Conservation (phyloP, 768 basidiomycete species). For the Termitomyces sp. region DNA sequence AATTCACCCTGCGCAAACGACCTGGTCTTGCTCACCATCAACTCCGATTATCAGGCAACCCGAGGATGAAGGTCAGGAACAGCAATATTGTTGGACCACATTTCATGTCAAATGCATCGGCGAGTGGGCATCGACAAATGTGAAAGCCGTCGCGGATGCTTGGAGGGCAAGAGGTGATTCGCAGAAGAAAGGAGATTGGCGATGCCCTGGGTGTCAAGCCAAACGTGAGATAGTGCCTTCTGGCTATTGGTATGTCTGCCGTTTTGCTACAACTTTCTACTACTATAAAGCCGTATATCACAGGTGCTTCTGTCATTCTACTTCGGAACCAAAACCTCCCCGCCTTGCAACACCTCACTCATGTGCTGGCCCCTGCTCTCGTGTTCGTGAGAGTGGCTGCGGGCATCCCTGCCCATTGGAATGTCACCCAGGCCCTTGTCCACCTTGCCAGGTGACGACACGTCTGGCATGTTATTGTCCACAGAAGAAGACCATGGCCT, state of each 20-base stretch:
- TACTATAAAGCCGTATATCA: conserved; percentile 7
- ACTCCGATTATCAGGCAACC: conserved; percentile 33
- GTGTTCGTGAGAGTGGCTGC: conserved; percentile 53
- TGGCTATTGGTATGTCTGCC: conserved; percentile 52
- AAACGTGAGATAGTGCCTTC: conserved; percentile 62
- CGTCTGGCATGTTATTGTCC: conserved; percentile 75
- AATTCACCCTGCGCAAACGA: conserved; percentile 72
- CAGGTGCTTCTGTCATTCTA: conserved; percentile 83
- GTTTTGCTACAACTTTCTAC: background rate
- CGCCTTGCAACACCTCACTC: conserved; percentile 73
- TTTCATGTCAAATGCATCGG: conserved; percentile 90
- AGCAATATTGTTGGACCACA: conserved; percentile 81
- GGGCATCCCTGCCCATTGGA: conserved; percentile 76
- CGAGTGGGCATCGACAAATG: conserved; percentile 82
- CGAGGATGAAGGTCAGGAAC: conserved; percentile 23
- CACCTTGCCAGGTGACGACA: conserved; percentile 82
- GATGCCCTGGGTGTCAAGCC: conserved; percentile 90
- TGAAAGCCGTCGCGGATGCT: conserved; percentile 65
- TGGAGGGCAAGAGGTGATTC: conserved; percentile 65
- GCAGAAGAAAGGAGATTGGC: conserved; percentile 71
- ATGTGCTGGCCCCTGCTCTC: conserved; percentile 65
- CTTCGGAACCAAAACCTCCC: conserved; percentile 63
- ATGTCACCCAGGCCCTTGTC: conserved; percentile 97
- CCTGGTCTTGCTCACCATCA: conserved; percentile 82
- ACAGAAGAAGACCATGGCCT: conserved; percentile 49